Evolutionary conservation across 2,329 filamentous ascomycete genomes (phyloP).

Genomic region (Exophiala viscosa): DNA sequence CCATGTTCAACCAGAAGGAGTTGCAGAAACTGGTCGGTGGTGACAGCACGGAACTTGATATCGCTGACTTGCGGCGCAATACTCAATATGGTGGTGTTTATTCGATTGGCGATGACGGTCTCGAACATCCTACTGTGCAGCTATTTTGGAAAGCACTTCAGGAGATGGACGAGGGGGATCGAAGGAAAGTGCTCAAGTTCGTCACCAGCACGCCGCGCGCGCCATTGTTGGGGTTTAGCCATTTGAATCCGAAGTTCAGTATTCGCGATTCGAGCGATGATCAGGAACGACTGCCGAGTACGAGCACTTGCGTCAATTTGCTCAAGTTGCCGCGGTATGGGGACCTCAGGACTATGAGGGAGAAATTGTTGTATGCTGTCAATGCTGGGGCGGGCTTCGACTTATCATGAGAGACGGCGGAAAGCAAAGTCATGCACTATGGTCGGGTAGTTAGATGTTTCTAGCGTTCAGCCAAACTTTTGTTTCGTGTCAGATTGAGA

Average conservation of each 20-base stretch:
- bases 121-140: conserved; percentile 79
- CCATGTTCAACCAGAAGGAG: conserved; percentile 97
- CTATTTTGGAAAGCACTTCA: conserved; percentile 91
- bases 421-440: neutral
- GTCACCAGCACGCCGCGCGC: conserved; percentile 91
- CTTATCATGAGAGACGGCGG: conserved; percentile 40
- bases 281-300: conserved; percentile 76
- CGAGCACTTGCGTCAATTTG: conserved; percentile 93
- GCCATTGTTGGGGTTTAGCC: conserved; percentile 81
- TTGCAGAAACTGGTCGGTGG: conserved; percentile 90
- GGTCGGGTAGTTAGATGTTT: neutral
- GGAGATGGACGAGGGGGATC: conserved; percentile 68
- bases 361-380: conserved; percentile 85
- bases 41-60: conserved; percentile 77
- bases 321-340: conserved; percentile 85
- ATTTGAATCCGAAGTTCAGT: conserved; percentile 79
- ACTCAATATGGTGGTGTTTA: conserved; percentile 88
- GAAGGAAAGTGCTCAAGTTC: conserved; percentile 86
- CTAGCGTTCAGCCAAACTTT: neutral
- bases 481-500: no score
- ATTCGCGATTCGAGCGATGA: conserved; percentile 80
- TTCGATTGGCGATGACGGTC: conserved; percentile 77
- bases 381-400: conserved; percentile 92
- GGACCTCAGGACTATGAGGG: conserved; percentile 60
- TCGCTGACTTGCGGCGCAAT: conserved; percentile 78